phyloP scores from a whole-genome alignment of 2,329 filamentous ascomycete genomes.

The Curvularia lunata region DNA sequence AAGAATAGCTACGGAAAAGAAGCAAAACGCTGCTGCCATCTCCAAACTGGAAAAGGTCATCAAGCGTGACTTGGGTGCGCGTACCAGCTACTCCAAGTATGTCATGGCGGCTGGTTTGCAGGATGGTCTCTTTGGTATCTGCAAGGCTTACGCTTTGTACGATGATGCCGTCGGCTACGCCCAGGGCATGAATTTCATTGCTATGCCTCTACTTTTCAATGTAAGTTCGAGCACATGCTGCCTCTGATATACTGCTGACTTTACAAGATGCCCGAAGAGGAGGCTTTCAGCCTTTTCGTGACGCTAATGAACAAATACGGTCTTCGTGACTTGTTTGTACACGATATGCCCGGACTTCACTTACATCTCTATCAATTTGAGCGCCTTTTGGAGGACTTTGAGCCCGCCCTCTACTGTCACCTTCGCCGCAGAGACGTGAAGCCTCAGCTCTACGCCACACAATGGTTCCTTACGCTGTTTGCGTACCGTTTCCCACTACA shows the following conservation, averaged over 20 bases:
- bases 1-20: conserved; percentile 68
- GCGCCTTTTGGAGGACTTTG: conserved; percentile 87
- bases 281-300: conserved; percentile 92
- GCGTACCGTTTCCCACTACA: conserved; percentile 97
- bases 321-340: conserved; percentile 87
- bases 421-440: conserved; percentile 85
- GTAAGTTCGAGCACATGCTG: conserved; percentile 57
- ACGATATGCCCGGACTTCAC: conserved; percentile 96
- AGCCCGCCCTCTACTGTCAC: conserved; percentile 94
- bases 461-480: conserved; percentile 99
- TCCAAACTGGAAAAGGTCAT: conserved; percentile 91
- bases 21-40: conserved; percentile 74
- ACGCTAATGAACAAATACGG: conserved; percentile 97
- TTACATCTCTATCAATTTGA: conserved; percentile 95
- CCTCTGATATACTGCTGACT: conserved; percentile 69
- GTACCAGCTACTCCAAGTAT: conserved; percentile 97
- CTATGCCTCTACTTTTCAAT: conserved; percentile 96
- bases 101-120: conserved; percentile 89
- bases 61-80: conserved; percentile 84
- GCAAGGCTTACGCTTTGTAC: conserved; percentile 95
- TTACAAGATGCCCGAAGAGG: conserved; percentile 86
- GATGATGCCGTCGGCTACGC: conserved; percentile 96
- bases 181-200: conserved; percentile 98
- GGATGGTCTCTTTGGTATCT: conserved; percentile 91
- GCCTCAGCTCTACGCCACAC: conserved; percentile 92